Evolutionary conservation across 208 protist genomes (phyloP).

Genomic region (Lotmaria passim): DNA sequence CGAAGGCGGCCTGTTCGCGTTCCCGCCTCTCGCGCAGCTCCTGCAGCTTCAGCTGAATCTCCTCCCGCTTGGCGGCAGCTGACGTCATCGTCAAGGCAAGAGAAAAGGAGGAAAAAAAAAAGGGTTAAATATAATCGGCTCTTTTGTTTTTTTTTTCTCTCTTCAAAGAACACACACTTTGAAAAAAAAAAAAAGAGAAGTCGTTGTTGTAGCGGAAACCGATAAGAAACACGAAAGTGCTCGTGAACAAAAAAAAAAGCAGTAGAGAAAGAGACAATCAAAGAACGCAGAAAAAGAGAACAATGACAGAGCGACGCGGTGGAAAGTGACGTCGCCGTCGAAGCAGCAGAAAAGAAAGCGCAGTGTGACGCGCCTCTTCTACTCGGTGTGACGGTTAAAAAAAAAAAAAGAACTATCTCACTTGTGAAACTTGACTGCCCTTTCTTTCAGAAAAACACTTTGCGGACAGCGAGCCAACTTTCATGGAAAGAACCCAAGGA

Average conservation of each 20-base stretch:
- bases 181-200: constrained; percentile 1
- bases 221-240: constrained; percentile 1
- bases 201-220: too few species aligned
- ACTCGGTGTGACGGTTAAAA: too few species aligned
- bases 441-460: too few species aligned
- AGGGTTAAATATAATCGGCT: not conserved
- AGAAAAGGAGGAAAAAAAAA: not conserved
- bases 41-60: constrained; percentile 76
- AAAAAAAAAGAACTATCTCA: too few species aligned
- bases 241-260: constrained; percentile 1
- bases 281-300: too few species aligned
- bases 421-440: too few species aligned
- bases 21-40: constrained; percentile 60
- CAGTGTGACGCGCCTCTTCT: too few species aligned
- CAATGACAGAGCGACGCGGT: too few species aligned
- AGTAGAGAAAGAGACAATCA: not conserved
- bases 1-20: constrained; percentile 70
- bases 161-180: not conserved
- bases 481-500: too few species aligned
- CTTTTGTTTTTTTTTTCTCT: not conserved
- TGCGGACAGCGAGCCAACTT: too few species aligned
- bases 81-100: constrained; percentile 10
- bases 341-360: too few species aligned
- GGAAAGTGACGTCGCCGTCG: too few species aligned
- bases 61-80: constrained; percentile 50